Percentiles rank a stretch among this genome's conserved stretches.
Evolutionary conservation across 2,329 filamentous ascomycete genomes (phyloP).

Genomic region (Ceratocystis cacaofunesta): DNA sequence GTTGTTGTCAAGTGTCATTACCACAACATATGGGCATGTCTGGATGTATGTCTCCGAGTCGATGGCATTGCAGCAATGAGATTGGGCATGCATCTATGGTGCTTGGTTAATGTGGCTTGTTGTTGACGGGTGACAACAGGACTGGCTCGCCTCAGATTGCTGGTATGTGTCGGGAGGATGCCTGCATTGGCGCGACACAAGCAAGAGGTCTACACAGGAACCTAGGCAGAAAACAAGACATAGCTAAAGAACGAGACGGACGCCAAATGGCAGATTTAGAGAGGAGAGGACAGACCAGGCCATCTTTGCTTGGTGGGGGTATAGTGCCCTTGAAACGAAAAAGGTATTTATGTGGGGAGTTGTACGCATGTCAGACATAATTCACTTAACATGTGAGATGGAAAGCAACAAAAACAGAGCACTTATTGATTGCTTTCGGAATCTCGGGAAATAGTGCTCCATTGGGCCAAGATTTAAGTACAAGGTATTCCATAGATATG

Average conservation of each 20-base stretch:
- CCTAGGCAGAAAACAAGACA: neutral
- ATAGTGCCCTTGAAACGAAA: no score
- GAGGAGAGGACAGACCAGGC: neutral
- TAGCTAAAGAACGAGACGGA: no score
- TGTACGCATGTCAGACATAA: no score
- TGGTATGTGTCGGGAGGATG: neutral
- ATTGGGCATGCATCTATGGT: neutral
- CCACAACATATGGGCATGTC: neutral
- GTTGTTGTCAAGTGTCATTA: neutral
- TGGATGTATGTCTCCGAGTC: neutral
- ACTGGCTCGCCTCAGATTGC: neutral
- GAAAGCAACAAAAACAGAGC: no score
- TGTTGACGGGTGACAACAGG: neutral
- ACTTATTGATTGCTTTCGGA: no score
- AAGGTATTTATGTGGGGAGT: no score
- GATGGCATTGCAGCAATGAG: neutral
- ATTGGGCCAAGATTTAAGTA: no score
- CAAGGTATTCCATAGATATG: no score
- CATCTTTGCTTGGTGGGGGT: no score
- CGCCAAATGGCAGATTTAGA: neutral
- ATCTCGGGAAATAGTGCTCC: no score
- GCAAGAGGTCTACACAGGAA: no score
- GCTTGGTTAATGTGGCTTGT: neutral
- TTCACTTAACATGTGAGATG: no score
- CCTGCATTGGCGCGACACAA: neutral